Evolutionary conservation across 257 asterid genomes (phyloP).

Genomic region (Paulownia fortunei): DNA sequence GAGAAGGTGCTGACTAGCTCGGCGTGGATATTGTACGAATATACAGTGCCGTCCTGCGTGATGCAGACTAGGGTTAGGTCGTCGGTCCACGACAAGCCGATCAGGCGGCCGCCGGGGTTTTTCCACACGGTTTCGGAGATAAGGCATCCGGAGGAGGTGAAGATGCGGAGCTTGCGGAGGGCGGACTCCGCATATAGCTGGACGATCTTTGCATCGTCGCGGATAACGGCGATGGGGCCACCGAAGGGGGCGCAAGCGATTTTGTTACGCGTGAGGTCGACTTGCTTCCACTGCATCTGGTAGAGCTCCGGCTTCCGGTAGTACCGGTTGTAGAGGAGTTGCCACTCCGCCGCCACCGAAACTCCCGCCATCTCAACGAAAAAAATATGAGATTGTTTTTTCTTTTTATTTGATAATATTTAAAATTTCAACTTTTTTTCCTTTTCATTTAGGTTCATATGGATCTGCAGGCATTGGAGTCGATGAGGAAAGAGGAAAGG

Average conservation of each 20-base stretch:
- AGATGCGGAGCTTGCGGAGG: conserved; percentile 85
- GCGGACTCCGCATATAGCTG: conserved; percentile 96
- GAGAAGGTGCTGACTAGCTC: conserved; percentile 68
- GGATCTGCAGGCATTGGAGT: conserved; percentile 29
- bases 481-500: not conserved
- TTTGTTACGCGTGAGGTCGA: conserved; percentile 89
- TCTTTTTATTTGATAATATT: not conserved
- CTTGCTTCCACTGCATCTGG: conserved; percentile 93
- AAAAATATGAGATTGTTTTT: not conserved
- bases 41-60: conserved; percentile 88
- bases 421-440: not conserved
- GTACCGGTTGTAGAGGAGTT: conserved; percentile 84
- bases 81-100: conserved; percentile 91
- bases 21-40: conserved; percentile 72
- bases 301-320: conserved; percentile 94
- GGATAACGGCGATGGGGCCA: conserved; percentile 95
- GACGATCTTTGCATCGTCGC: conserved; percentile 93
- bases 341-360: conserved; percentile 99
- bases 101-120: conserved; percentile 85
- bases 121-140: conserved; percentile 85
- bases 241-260: conserved; percentile 96
- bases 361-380: conserved; percentile 72
- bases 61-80: conserved; percentile 79
- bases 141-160: conserved; percentile 84
- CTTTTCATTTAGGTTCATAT: not conserved